These are phyloP conservation scores for Neoscytalidium dimidiatum DNA, from an alignment of 2,329 filamentous ascomycete genomes.

Conservation along the genomic window DNA sequence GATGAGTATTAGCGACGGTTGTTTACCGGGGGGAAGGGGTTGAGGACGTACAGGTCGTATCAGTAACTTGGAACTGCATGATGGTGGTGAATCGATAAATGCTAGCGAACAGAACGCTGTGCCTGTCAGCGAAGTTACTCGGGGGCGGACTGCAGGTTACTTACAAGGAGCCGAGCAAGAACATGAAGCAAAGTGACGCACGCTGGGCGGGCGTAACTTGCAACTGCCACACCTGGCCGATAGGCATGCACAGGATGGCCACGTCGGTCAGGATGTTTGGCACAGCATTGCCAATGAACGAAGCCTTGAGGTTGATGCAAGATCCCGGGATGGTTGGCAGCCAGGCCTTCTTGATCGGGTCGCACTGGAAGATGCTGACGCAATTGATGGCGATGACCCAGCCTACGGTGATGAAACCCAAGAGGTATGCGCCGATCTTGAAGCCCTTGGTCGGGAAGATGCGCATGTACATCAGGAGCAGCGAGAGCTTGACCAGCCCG, in stretches of 20 bases:
- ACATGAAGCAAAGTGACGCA: constrained; percentile 48
- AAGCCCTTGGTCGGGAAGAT: constrained; percentile 52
- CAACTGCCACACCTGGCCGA: constrained; percentile 50
- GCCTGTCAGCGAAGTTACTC: constrained; percentile 6
- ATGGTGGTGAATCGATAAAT: constrained; percentile 24
- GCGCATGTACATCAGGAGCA: constrained; percentile 56
- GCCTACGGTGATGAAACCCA: constrained; percentile 47
- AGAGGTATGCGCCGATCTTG: constrained; percentile 43
- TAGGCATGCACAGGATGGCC: constrained; percentile 49
- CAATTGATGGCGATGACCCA: constrained; percentile 54
- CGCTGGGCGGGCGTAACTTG: constrained; percentile 47
- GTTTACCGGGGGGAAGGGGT: background rate
- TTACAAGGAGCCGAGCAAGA: constrained; percentile 48
- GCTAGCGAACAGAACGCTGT: constrained; percentile 25
- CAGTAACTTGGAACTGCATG: constrained; percentile 22
- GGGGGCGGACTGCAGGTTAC: constrained; percentile 21
- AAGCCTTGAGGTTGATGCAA: constrained; percentile 54
- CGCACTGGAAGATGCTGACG: constrained; percentile 56
- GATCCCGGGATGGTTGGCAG: constrained; percentile 46
- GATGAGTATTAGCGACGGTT: background rate
- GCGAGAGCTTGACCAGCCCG: constrained; percentile 52
- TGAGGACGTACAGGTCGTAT: constrained; percentile 20
- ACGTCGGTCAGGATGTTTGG: constrained; percentile 52
- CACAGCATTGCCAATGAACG: constrained; percentile 54
- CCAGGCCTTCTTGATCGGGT: constrained; percentile 54